phyloP scores from a whole-genome alignment of 2,329 filamentous ascomycete species.

The Diaporthe australafricana region DNA sequence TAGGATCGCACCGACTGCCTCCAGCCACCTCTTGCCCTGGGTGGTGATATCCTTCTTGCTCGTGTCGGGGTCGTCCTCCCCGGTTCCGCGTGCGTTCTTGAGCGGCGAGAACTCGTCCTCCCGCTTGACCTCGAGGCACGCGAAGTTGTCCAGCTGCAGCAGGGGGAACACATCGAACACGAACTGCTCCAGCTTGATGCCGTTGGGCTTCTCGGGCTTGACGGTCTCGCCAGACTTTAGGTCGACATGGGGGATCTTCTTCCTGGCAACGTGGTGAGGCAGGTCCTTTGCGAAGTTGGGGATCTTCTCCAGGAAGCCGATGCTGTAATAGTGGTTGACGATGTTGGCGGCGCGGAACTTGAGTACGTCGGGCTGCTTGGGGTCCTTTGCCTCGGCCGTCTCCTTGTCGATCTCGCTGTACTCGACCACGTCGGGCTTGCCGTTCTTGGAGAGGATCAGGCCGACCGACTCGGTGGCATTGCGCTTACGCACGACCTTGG shows the following conservation, averaged over 20 bases:
- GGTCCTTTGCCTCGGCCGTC: conserved; percentile 89
- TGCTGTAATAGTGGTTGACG: conserved; percentile 99
- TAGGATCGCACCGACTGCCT: conserved; percentile 81
- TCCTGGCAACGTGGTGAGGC: conserved; percentile 94
- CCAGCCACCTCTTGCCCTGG: conserved; percentile 88
- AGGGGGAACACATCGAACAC: conserved; percentile 98
- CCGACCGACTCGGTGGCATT: conserved; percentile 96
- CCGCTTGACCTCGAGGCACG: conserved; percentile 93
- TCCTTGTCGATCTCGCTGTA: conserved; percentile 95
- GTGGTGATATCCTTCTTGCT: conserved; percentile 90
- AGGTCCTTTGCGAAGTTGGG: conserved; percentile 87
- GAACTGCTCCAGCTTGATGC: conserved; percentile 99
- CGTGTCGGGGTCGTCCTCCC: conserved; percentile 94
- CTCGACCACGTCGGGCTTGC: conserved; percentile 96
- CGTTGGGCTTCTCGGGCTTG: conserved; percentile 95
- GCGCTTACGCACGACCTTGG: conserved; percentile 99
- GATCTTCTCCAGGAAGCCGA: conserved; percentile 90
- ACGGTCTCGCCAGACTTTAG: conserved; percentile 80
- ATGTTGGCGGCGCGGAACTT: conserved; percentile 99
- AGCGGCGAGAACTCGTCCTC: conserved; percentile 98
- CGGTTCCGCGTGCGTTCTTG: conserved; percentile 88
- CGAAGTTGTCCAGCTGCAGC: conserved; percentile 87
- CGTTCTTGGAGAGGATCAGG: conserved; percentile 93
- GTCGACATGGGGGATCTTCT: conserved; percentile 95
- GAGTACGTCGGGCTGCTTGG: conserved; percentile 82